Evolutionary conservation across 2,329 filamentous ascomycete genomes (phyloP), one percentile per base, ranked within the genome.

Genomic region (Xylaria sp.): DNA sequence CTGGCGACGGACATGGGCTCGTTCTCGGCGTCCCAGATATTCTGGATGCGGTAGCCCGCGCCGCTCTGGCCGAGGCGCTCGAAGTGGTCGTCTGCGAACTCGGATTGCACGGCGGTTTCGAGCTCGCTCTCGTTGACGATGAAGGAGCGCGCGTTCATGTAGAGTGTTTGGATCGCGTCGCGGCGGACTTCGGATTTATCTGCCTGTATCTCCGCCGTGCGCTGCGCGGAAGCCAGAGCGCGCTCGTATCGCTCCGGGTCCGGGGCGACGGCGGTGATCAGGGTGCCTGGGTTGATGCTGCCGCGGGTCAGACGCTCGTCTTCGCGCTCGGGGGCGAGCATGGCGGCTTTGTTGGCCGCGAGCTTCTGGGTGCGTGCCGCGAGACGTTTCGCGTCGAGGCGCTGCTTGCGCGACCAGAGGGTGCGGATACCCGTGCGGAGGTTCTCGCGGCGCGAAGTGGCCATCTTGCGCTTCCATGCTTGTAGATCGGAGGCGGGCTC

Each of bases 101-200:
- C 83, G 66, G 83, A 79, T 21, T 96, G 90, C 60, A 97, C 89
- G 67, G 88, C 85, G 15, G 82, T 81, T 69, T 91, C 85, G 35
- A 99, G 84, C 75, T 96, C 89, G 53, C 84, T 79, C 75, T 96
- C 93, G 23, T 85, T 89, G 17, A 92, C 89, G 74, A 99, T 97
- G 79, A 98, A 99, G 40, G 87, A 82, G 25, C 90, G 86, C 4
- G 95, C 93, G 70, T 93, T 91, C 79, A 95, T 91, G 79, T 99
- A 99, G 12, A 99, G 84, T 61, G 92, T 88, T 78, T 97, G 92
- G 31, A 99, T 79, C 15, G 89, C 85, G 68, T 94, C 87, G 64
- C 86, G 83, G 53, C 90, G 86, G 56, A 83, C 82, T 61, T 88
- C 83, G 45, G 82, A 80, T 73, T 88, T 87, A 56, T 79, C 75